Evolutionary conservation across 768 basidiomycete genomes (phyloP), one percentile per base, ranked within the genome.

Genomic region (Boletus vermiculosoides): DNA sequence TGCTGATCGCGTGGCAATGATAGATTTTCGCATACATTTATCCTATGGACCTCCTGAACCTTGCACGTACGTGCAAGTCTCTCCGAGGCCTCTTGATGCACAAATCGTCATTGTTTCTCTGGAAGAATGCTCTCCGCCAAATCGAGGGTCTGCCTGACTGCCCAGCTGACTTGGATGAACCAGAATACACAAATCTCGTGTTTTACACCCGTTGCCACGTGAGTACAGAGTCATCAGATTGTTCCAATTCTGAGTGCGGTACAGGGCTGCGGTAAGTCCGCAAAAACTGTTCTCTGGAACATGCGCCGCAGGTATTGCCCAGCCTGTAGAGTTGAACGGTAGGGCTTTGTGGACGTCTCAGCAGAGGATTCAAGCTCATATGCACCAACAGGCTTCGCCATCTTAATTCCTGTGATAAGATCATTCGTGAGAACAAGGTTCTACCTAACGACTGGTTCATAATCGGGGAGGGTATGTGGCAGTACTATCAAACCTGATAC

Each of bases 81-180:
- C 64, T 81, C 45, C 73, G 79, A n/a, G 62, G 53, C 15, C 59
- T 79, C 7, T 71, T 82, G 16, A 73, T 77, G 67, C 57, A 45
- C 37, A 62, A 45, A 58, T 41, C 73, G 63, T 55, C 71, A 61
- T 50, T 52, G 62, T 56, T 69, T 57, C 48, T 72, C 60, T 59
- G 72, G 71, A 63, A 49, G 48, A 51, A 40, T 20, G 49, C 58
- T 46, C 71, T 78, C 30, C 59, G 58, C 16, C 73, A 69, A 49
- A 66, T 78, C 11, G 63, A 66, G 37, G 75, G 71, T 15, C 66
- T 80, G 15, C 82, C 81, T 4, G 54, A 66, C 16, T 78, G 78
- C 56, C 82, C 81, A 0, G 41, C 59, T 11, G 80, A 81, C 60
- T 61, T 82, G 58, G 68, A 61, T 25, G 81, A 83, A 70, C 64